Base-by-base conservation (phyloP, 495 filamentous ascomycete genomes). In the Penicillium atrosanguineum region DNA sequence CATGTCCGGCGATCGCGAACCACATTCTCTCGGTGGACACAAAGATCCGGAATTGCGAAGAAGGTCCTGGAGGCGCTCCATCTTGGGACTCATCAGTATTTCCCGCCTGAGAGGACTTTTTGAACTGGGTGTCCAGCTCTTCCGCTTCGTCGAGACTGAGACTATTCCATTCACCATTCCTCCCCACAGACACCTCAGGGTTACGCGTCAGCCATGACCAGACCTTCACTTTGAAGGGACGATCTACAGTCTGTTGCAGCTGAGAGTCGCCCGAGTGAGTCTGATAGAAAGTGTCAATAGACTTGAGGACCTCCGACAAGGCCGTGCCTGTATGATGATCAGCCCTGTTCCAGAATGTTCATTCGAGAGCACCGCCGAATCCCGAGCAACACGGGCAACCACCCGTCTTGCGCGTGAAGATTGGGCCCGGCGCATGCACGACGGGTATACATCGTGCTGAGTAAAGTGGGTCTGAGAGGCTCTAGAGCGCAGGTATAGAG, bases 1-100 rank as follows among this genome's bases (percentile, higher is more conserved):
- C 83, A 70, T 96, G 92, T 6, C 90, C 91, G 36, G 93, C 80
- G 44, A 96, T 65, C 3, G 88, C 86, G 46, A 83, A 72, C 92
- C 92, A 97, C 28, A 88, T 80, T 42, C 84, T 73, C 41, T 85
- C 78, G 56, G 78, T 61, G n/a, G 77, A 83, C 36, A 83, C 80
- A 60, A 80, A 86, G 7, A 88, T 64, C 37, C 77, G 78, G 46
- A 79, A 48, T 12, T 41, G 46, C 0, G 57, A 39, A 8, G 52
- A 7, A 37, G 47, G 12, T 20, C 46, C 21, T 8, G 36, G 4
- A 1, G 31, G 18, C 0, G 26, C 15, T 34, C 46, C 36, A 36
- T 63, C 34, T 28, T 51, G 44, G 38, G 53, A 29, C 38, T 29
- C 31, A 25, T 52, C 37, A 1, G 46, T n/a, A 44, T 52, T 44